Conservation (phyloP, 345 rosid species). For the Citrus mangshanensis region DNA sequence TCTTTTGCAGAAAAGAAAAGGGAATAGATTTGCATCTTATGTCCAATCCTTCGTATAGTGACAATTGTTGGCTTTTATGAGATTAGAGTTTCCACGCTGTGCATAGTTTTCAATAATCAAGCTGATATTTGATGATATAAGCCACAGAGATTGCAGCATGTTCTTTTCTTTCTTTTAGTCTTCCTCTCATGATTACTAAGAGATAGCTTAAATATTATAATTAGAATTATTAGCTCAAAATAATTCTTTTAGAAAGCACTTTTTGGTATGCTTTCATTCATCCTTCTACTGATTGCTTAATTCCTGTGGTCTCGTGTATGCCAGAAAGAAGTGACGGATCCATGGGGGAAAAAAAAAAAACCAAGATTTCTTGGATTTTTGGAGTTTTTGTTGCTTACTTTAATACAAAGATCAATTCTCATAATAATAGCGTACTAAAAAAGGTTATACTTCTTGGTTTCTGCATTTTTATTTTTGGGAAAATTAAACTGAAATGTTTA, state of each 20-base stretch:
- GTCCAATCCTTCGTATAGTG: constrained; percentile 4
- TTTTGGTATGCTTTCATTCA: neutral
- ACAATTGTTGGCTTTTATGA: neutral
- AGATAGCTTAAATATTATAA: neutral
- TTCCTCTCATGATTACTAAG: neutral
- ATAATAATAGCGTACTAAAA: neutral
- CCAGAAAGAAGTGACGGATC: neutral
- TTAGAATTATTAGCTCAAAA: neutral
- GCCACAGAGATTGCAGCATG: neutral
- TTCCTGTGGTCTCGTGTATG: neutral
- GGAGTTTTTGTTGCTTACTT: neutral
- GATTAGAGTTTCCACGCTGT: neutral
- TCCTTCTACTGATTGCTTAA: neutral
- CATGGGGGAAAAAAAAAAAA: neutral
- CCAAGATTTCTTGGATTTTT: neutral
- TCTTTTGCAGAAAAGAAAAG: neutral
- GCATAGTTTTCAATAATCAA: constrained; percentile 3
- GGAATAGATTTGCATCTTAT: neutral
- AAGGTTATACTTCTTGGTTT: neutral
- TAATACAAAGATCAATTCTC: neutral
- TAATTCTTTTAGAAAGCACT: too few species aligned
- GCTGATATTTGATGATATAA: neutral
- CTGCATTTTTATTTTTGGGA: neutral
- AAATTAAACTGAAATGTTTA: neutral
- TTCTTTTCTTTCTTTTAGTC: neutral